Base-by-base conservation (phyloP, 108 stramenopile genomes). In the Poteriospumella lacustris region DNA sequence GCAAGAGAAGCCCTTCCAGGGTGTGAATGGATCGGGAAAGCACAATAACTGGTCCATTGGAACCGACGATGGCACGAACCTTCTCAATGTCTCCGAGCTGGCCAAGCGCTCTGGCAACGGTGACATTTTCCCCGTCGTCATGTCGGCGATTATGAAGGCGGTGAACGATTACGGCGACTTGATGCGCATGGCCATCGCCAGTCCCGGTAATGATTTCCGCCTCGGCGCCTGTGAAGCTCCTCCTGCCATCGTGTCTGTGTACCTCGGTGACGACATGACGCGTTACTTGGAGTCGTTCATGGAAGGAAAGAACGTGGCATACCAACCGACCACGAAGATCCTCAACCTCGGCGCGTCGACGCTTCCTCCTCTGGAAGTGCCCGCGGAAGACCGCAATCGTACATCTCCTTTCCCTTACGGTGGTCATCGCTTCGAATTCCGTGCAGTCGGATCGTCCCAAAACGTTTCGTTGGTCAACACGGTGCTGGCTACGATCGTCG, bases 1-100 rank as follows among this genome's bases (percentile, higher is more conserved):
- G 75, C 94, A 95, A 78, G 95, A 96, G 86, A 96, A 96, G 91
- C 95, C 95, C 29, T 96, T 96, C 89, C 89, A 92, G 62, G 89
- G 92, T 75, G 87, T 96, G 77, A 96, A 96, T 79, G 95, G 95
- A 73, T 89, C 88, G 44, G 94, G 95, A 75, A 96, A 96, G 90
- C 94, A 96, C 90, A 94, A 92, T 82, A 95, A 95, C 86, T 96
- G 95, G 95, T 89, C 89, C 79, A 89, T 96, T 77, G 76, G 26
- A 1, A 59, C 59, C 31, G 86, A 85, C 36, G 86, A 88, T 76
- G 94, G 94, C 36, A 80, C 90, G 80, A 90, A 92, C 81, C 76
- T 92, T 62, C 81, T 96, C 52, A 88, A 89, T 67, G 90, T 92
- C 34, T 84, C 84, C 43, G 78, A 81, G 56, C 68, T 93, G 29